Percentiles rank a stretch among this genome's conserved stretches.
phyloP scores from a whole-genome alignment of 306 rosid genomes.

The Begonia masoniana region DNA sequence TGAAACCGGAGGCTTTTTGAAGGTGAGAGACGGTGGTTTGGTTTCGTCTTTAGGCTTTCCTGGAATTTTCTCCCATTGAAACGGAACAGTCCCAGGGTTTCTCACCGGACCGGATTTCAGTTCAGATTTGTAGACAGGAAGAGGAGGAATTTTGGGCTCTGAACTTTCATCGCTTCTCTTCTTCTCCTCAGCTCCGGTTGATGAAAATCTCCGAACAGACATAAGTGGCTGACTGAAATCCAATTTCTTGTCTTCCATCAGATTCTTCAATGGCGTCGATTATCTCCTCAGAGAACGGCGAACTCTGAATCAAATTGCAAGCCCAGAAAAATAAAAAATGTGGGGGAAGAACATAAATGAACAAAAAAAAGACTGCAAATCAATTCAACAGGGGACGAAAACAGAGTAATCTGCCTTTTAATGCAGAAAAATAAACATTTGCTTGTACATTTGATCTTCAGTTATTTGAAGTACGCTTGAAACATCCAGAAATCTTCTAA shows the following conservation, averaged over 20 bases:
- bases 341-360: conserved; percentile 11
- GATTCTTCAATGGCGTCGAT: conserved; percentile 18
- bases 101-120: conserved; percentile 70
- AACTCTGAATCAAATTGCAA: conserved; percentile 3
- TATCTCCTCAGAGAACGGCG: background rate
- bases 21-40: conserved; percentile 10
- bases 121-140: conserved; percentile 58
- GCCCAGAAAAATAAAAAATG: no score
- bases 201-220: conserved; percentile 70
- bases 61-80: conserved; percentile 75
- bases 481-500: no score
- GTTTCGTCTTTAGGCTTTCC: conserved; percentile 73
- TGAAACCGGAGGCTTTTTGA: conserved; percentile 19
- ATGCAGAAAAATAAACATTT: no score
- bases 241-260: conserved; percentile 75
- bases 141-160: conserved; percentile 30
- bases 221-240: conserved; percentile 72
- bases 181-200: conserved; percentile 23
- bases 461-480: no score
- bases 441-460: no score
- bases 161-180: conserved; percentile 30
- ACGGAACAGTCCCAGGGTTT: conserved; percentile 70
- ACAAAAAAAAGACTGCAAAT: background rate
- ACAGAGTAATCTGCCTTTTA: no score
- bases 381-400: background rate